A percentile compares a stretch with the other conserved stretches of the same genome.
Evolutionary conservation across 768 basidiomycete species (phyloP).

Genomic region (Pulveroboletus sp.): DNA sequence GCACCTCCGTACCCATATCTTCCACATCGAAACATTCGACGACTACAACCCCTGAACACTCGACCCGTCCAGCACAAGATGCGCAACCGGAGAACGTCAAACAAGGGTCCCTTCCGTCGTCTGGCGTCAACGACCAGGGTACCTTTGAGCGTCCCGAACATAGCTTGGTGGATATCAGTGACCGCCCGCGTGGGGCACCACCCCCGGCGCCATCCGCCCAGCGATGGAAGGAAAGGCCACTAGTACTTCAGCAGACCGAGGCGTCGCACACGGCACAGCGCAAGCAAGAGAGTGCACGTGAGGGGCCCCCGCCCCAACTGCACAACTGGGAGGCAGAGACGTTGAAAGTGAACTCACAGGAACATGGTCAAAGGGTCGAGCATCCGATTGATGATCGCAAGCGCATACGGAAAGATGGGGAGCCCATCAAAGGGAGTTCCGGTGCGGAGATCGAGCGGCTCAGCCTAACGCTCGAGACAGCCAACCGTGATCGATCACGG

Average conservation of each 20-base stretch:
- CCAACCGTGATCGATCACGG: too few relatives aligned
- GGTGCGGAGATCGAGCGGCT: too few relatives aligned
- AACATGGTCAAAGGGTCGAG: too few relatives aligned
- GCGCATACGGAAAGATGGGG: too few relatives aligned
- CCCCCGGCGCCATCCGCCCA: too few relatives aligned
- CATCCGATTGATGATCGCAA: too few relatives aligned
- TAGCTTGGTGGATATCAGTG: constrained; percentile 16
- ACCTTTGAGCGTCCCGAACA: constrained; percentile 14
- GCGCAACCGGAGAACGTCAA: constrained; percentile 23
- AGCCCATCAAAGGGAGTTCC: too few relatives aligned
- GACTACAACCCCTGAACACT: constrained; percentile 6
- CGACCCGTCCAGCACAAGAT: constrained; percentile 6
- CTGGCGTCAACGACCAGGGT: constrained; percentile 9
- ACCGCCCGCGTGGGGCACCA: too few relatives aligned
- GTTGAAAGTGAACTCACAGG: too few relatives aligned
- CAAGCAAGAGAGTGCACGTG: background rate
- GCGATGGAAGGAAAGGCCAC: too few relatives aligned
- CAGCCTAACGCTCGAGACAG: too few relatives aligned
- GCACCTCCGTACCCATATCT: constrained; percentile 16
- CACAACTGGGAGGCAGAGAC: too few relatives aligned
- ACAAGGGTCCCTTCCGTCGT: constrained; percentile 11
- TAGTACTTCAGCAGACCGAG: background rate
- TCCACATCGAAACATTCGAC: constrained; percentile 24
- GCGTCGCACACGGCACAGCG: background rate
- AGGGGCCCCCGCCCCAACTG: background rate